phyloP scores from a whole-genome alignment of 805 yeast genomes.

The Yueomyces sp. region DNA sequence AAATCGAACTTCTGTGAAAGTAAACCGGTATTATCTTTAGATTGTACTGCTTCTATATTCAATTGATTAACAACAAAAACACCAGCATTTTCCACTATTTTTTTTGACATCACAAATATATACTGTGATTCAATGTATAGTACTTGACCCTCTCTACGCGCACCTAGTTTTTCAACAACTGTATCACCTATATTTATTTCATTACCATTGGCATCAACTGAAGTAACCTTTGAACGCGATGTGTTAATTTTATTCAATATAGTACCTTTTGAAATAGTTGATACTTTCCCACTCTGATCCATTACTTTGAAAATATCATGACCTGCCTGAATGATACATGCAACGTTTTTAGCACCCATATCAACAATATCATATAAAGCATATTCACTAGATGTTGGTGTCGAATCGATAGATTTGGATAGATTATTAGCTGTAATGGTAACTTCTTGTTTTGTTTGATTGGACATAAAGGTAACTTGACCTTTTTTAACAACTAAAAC shows the following conservation, averaged over 20 bases:
- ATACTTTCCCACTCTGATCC: constrained; percentile 66
- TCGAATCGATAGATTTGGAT: constrained; percentile 81
- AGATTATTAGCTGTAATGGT: constrained; percentile 87
- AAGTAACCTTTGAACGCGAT: constrained; percentile 63
- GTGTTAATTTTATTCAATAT: constrained; percentile 65
- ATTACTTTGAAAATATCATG: constrained; percentile 72
- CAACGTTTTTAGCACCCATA: constrained; percentile 73
- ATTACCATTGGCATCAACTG: constrained; percentile 76
- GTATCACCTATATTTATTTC: constrained; percentile 85
- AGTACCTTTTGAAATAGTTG: constrained; percentile 65
- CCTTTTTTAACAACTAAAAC: constrained; percentile 73
- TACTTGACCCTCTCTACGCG: constrained; percentile 77
- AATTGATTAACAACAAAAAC: constrained; percentile 70
- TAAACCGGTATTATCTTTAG: constrained; percentile 53
- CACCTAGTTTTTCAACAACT: constrained; percentile 74
- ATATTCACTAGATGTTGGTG: constrained; percentile 62
- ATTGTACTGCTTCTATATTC: constrained; percentile 71
- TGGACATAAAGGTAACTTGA: constrained; percentile 80
- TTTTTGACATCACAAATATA: constrained; percentile 70
- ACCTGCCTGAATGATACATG: constrained; percentile 82
- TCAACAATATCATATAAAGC: constrained; percentile 85
- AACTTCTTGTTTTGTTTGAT: constrained; percentile 76
- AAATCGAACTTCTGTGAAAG: constrained; percentile 41
- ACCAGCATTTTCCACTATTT: constrained; percentile 75
- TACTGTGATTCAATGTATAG: constrained; percentile 73